Percentiles rank a stretch among this genome's conserved stretches.
These are phyloP conservation scores for Colletotrichum cuscutae DNA, from an alignment of 2,329 filamentous ascomycete species.

Conservation along the genomic window DNA sequence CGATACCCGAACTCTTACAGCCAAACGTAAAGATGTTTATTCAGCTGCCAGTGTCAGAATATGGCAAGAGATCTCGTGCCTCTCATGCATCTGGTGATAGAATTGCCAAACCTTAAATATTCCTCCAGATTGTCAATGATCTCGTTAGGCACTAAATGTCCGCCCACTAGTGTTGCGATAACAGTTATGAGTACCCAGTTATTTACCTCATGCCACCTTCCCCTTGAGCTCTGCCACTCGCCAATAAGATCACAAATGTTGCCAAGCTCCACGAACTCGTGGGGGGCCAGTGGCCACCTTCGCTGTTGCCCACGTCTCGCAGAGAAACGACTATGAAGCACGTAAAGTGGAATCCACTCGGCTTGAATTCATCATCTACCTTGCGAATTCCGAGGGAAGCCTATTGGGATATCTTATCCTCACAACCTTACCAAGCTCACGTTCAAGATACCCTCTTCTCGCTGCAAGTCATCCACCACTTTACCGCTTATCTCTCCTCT, in stretches of 20 bases:
- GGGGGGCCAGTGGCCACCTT: not conserved
- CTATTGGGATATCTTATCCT: not conserved
- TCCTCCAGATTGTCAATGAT: not conserved
- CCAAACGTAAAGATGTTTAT: not conserved
- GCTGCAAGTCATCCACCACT: slow-evolving; percentile 59
- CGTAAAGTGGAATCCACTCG: not conserved
- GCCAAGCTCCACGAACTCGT: slow-evolving; percentile 29
- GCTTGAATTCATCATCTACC: not conserved
- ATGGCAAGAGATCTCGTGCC: not conserved
- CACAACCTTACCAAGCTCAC: slow-evolving; percentile 63
- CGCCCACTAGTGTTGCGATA: not conserved
- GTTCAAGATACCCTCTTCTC: slow-evolving; percentile 63
- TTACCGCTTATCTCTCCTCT: slow-evolving; percentile 71
- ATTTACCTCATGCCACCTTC: not conserved
- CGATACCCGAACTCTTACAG: not conserved
- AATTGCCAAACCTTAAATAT: not conserved
- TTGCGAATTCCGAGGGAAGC: not conserved
- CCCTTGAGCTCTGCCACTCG: slow-evolving; percentile 3
- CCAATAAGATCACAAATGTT: slow-evolving; percentile 15
- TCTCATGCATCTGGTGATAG: not conserved
- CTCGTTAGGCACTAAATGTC: slow-evolving; percentile 1
- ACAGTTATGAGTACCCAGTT: not conserved
- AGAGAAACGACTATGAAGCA: not conserved
- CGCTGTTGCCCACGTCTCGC: not conserved
- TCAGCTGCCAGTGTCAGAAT: not conserved